Evolutionary conservation across 2,329 filamentous ascomycete genomes (phyloP), one percentile per base, ranked within the genome.

Genomic region (Fusarium phyllophilum): DNA sequence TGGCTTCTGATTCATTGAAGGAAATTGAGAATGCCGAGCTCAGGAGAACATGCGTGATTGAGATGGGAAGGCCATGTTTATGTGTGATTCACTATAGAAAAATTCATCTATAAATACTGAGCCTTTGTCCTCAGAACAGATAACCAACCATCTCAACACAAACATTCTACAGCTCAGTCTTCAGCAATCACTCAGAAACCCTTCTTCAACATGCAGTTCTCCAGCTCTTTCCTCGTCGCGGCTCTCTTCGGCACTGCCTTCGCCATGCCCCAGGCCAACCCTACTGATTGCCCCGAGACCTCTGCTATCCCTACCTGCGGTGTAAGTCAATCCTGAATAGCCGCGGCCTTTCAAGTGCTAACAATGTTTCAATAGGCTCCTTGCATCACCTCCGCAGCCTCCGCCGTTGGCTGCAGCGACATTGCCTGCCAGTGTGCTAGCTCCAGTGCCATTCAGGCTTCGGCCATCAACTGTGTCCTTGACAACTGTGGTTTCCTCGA

Each of bases 241-340:
- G 60, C 62, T 26, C 58, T 75, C 22, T 54, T 72, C 24, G 42
- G 69, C 34, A 51, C 57, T 52, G 33, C 54, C 18, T 70, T 75
- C 31, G 62, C 65, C 55, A 31, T 74, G 13, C 72, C 72, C 15
- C 73, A 75, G 38, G 73, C 72, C 45, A 60, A 33, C 9, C 45
- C 55, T 20, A 72, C 72, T 29, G 72, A 64, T 14, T 75, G 73
- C 31, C 62, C 69, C 17, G 8, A 60, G 57, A 75, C 72, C n/a
- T 75, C 73, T 33, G 73, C 73, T 22, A 73, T 75, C 36, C 73
- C 73, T 10, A 65, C 69, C n/a, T 75, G 73, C 8, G 73, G 73
- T 58, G 73, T 75, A 59, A 60, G 72, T 58, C 8, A 24, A 38
- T 3, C 13, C 14, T 11, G 4, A 14, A 20, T 8, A 20, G n/a